These are phyloP conservation scores for Colletotrichum nymphaeae DNA, from an alignment of 2,329 filamentous ascomycete species.

Conservation along the genomic window DNA sequence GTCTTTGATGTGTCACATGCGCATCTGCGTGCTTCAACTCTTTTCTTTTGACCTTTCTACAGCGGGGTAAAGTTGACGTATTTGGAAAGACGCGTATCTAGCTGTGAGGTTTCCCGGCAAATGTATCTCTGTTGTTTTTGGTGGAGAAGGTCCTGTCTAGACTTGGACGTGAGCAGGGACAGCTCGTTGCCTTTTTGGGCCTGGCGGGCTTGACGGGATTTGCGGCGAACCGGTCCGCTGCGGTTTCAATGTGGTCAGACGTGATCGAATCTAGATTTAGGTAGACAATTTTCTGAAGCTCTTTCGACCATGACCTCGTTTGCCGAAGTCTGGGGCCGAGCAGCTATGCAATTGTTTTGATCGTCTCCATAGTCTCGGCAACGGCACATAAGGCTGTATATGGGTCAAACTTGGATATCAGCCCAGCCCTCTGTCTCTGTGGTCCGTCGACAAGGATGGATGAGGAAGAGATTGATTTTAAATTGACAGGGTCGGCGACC, in stretches of 20 bases:
- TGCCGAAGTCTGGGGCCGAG: not conserved
- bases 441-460: slow-evolving; percentile 6
- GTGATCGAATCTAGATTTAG: not conserved
- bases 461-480: not conserved
- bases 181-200: slow-evolving; percentile 33
- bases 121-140: not conserved
- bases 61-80: slow-evolving; percentile 2
- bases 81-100: not conserved
- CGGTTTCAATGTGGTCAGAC: not conserved
- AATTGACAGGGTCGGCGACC: not conserved
- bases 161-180: slow-evolving; percentile 32
- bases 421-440: not conserved
- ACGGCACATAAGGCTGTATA: not conserved
- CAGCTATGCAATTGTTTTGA: not conserved
- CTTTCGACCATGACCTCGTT: not conserved
- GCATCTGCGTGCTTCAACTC: not conserved
- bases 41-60: not conserved
- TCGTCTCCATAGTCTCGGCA: not conserved
- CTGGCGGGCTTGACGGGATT: not conserved
- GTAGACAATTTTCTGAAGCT: not conserved
- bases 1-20: not conserved
- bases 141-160: slow-evolving; percentile 22
- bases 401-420: not conserved
- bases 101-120: slow-evolving; percentile 6
- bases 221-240: not conserved